Percentiles rank a stretch among this genome's conserved stretches.
phyloP scores from a whole-genome alignment of 73 alveolate species.

The Blepharisma japonicum region DNA sequence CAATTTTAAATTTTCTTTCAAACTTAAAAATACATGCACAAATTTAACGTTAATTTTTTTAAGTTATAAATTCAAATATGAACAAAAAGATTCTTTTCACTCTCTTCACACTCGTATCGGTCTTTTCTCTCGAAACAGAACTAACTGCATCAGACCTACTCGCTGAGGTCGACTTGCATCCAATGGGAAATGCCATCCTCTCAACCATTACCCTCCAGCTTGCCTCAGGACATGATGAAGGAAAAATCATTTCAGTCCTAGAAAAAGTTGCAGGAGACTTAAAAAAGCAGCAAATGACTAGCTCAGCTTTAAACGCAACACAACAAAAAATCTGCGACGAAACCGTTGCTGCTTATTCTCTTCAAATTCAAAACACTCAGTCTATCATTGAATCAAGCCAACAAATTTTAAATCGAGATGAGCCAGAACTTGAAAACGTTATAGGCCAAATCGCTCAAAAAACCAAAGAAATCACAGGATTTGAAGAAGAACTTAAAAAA shows the following conservation, averaged over 20 bases:
- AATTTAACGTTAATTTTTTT: no score
- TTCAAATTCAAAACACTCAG: not conserved
- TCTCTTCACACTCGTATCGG: no score
- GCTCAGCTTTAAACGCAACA: not conserved
- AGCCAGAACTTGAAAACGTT: not conserved
- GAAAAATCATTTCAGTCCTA: not conserved
- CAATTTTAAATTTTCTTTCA: no score
- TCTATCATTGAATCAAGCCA: not conserved
- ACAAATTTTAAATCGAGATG: not conserved
- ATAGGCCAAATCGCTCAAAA: not conserved
- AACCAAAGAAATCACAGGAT: not conserved
- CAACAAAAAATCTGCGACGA: constrained; percentile 6
- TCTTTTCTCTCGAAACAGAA: no score
- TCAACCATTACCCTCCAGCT: not conserved
- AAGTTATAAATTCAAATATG: no score
- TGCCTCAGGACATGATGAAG: not conserved
- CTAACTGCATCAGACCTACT: not conserved
- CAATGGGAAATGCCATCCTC: not conserved
- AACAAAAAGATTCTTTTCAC: no score
- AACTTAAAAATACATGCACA: no score
- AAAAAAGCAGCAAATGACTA: not conserved
- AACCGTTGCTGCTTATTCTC: not conserved
- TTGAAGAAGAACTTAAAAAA: not conserved
- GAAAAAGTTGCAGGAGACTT: not conserved
- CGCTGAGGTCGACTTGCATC: not conserved